phyloP scores from a whole-genome alignment of 176 grass and related monocot genomes.

The Coix lacrymajobi region DNA sequence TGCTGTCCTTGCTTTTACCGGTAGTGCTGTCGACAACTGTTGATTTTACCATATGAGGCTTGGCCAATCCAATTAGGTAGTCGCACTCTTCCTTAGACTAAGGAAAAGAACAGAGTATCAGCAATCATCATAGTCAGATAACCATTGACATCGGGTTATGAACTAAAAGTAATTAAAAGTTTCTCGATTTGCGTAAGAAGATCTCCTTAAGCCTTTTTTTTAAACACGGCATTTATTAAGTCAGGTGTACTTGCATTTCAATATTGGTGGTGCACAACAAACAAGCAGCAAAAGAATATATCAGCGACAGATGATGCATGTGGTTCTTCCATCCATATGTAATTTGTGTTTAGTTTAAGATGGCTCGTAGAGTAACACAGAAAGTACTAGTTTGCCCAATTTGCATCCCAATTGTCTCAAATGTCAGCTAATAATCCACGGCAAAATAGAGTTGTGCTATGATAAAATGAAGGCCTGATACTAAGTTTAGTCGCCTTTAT shows the following conservation, averaged over 20 bases:
- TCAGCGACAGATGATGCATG: neutral
- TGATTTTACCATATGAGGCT: slow-evolving; percentile 85
- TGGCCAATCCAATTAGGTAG: slow-evolving; percentile 76
- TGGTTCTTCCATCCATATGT: neutral
- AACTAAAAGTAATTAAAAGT: neutral
- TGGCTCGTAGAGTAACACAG: neutral
- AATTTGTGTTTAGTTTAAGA: neutral
- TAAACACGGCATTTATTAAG: neutral
- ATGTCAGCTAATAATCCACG: neutral
- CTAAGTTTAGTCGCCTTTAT: neutral
- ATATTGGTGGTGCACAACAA: neutral
- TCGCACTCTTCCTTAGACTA: slow-evolving; percentile 96
- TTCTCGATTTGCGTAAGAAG: too few species aligned
- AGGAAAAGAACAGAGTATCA: slow-evolving; percentile 12
- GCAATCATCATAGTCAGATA: neutral
- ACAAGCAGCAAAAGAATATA: neutral
- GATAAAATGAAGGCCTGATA: neutral
- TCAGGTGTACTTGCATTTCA: neutral
- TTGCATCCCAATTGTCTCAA: neutral
- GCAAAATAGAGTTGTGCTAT: neutral
- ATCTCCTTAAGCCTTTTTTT: too few species aligned
- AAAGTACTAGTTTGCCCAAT: neutral
- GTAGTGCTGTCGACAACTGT: slow-evolving; percentile 84
- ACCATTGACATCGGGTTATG: neutral
- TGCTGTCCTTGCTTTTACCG: slow-evolving; percentile 93